Evolutionary conservation across 345 rosid genomes (phyloP), one percentile per base, ranked within the genome.

Genomic region (Dimocarpus longan): DNA sequence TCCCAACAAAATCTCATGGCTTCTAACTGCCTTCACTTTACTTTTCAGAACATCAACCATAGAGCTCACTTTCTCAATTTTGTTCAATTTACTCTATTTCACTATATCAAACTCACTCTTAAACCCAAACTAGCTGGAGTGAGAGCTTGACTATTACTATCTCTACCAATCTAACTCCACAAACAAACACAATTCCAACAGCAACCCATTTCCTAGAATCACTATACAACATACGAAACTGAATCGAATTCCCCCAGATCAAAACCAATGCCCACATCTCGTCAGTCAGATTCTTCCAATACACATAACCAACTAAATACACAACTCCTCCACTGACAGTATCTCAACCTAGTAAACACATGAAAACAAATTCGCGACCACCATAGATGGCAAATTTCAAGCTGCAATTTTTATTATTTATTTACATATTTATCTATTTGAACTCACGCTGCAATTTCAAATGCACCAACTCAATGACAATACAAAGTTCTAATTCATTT

Each of bases 51-150:
- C 57, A 15, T 52, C 57, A 52, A 16, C 57, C 57, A 52, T 7
- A 54, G 73, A 71, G 66, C 72, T 72, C 12, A 66, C 75, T 76
- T 80, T 66, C 75, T 83, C 87, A 26, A 73, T 59, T 83, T 84
- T 82, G 70, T 39, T 79, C 8, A 50, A 76, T 73, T 79, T 83
- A 50, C 39, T 84, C 70, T 66, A 28, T 81, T 64, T 28, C 2
- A 19, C 37, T 42, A 80, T 78, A 44, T 78, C 85, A 50, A 80
- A 79, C 68, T 82, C 88, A 50, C 71, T 80, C 80, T 77, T 87
- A 67, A 81, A 82, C 21, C 86, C 93, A 75, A 85, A 86, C 91
- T 91, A 62, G 91, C 86, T 68, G 93, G 90, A 77, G 87, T 87
- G 22, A 94, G 92, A 75, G 94, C 81, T 5, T 86, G 95, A 43